These are phyloP conservation scores for Crithidia expoeki DNA, from an alignment of 208 protist species.

Conservation along the genomic window DNA sequence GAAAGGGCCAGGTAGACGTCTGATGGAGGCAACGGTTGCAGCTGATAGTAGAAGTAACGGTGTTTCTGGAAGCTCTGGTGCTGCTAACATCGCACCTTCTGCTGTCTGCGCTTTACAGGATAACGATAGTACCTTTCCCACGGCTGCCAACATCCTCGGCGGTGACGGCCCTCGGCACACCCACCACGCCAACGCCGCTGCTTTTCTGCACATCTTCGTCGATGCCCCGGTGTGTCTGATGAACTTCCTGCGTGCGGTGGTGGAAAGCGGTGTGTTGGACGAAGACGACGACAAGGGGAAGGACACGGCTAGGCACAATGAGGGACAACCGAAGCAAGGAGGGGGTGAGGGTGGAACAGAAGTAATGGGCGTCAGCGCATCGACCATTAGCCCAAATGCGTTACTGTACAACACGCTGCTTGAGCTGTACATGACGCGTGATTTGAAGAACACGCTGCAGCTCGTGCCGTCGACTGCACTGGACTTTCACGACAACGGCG, in stretches of 20 bases:
- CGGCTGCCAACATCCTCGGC: not conserved
- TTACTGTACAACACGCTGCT: slow-evolving; percentile 94
- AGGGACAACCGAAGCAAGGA: not conserved
- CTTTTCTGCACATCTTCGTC: slow-evolving; percentile 92
- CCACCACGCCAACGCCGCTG: slow-evolving; percentile 65
- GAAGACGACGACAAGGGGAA: slow-evolving; percentile 25
- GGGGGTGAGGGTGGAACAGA: not conserved
- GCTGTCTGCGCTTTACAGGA: too few relatives aligned
- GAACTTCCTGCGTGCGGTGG: slow-evolving; percentile 92
- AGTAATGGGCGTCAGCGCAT: slow-evolving; percentile 16
- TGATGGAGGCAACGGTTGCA: slow-evolving; percentile 4
- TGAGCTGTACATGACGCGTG: slow-evolving; percentile 93
- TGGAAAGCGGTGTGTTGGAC: slow-evolving; percentile 59
- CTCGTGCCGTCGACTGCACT: slow-evolving; percentile 12
- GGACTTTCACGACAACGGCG: not conserved
- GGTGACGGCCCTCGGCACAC: slow-evolving; percentile 28
- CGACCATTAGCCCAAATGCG: not conserved
- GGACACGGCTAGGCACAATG: slow-evolving; percentile 6
- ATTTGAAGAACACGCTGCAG: slow-evolving; percentile 27
- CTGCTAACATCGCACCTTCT: not conserved
- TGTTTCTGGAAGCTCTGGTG: not conserved
- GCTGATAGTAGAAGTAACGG: too few relatives aligned
- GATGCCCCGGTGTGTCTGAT: slow-evolving; percentile 88
- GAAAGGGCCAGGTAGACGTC: slow-evolving; percentile 47
- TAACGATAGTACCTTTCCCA: not conserved